These are phyloP conservation scores for Wallemia mellicola DNA, from an alignment of 1,284 basidiomycete genomes.

Conservation along the genomic window DNA sequence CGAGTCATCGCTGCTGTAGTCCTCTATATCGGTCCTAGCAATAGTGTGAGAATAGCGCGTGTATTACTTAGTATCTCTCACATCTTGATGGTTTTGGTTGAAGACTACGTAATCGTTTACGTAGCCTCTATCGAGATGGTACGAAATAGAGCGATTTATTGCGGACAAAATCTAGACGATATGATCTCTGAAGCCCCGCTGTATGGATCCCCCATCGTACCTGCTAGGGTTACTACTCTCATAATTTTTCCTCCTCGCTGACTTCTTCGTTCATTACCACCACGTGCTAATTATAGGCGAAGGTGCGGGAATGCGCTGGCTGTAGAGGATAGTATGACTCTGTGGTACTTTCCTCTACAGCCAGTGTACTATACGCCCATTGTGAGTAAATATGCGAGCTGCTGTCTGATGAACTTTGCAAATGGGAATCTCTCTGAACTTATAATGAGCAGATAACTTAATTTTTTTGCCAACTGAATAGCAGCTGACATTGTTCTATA, in stretches of 20 bases:
- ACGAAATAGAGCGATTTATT: no score
- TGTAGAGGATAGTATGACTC: neutral
- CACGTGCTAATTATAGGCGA: no score
- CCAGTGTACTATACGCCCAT: neutral
- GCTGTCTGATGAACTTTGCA: neutral
- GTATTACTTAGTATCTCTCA: neutral
- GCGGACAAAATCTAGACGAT: no score
- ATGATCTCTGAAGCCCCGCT: no score
- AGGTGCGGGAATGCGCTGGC: neutral
- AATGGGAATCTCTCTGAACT: neutral
- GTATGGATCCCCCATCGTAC: no score
- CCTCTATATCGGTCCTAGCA: neutral
- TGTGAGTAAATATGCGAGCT: neutral
- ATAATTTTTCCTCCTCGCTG: no score
- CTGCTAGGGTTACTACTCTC: no score
- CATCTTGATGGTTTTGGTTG: neutral
- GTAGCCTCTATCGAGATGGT: no score
- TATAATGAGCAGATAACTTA: neutral
- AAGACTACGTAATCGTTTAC: neutral
- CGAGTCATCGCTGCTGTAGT: neutral
- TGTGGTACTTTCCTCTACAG: neutral
- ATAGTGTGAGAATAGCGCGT: neutral
- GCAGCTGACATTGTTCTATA: neutral
- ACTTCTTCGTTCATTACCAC: no score
- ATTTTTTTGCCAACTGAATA: neutral